These are phyloP conservation scores for Fusarium austroafricanum DNA, from an alignment of 2,329 filamentous ascomycete species.

Conservation along the genomic window DNA sequence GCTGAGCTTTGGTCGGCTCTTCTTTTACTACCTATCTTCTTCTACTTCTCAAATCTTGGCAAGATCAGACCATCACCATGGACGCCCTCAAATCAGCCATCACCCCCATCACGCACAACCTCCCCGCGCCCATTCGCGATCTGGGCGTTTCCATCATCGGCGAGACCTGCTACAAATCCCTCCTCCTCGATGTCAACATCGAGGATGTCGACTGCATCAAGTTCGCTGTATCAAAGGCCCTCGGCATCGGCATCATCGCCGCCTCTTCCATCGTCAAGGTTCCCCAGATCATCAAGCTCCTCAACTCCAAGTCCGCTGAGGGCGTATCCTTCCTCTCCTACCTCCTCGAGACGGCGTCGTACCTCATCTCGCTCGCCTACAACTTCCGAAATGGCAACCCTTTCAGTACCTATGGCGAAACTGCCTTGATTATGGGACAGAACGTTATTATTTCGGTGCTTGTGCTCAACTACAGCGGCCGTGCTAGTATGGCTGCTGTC, in stretches of 20 bases:
- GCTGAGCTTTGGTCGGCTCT: neutral
- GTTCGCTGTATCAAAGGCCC: conserved; percentile 88
- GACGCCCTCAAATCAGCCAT: conserved; percentile 71
- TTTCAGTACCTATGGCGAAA: conserved; percentile 97
- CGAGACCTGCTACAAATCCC: conserved; percentile 82
- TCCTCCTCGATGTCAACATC: conserved; percentile 87
- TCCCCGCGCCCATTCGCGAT: conserved; percentile 80
- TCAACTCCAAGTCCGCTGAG: conserved; percentile 80
- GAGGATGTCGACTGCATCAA: conserved; percentile 84
- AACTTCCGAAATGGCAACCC: conserved; percentile 91
- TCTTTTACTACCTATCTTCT: neutral
- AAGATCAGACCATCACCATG: conserved; percentile 57
- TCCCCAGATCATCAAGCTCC: conserved; percentile 93
- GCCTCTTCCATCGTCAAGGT: conserved; percentile 95
- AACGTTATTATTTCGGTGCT: conserved; percentile 90
- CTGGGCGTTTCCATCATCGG: conserved; percentile 84
- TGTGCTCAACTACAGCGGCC: conserved; percentile 85
- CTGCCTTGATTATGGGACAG: conserved; percentile 89
- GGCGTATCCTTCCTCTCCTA: conserved; percentile 93
- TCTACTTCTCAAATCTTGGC: neutral
- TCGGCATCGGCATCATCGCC: conserved; percentile 93
- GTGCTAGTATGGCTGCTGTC: conserved; percentile 73
- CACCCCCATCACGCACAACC: conserved; percentile 76
- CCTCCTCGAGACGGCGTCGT: conserved; percentile 87
- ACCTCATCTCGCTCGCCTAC: conserved; percentile 92